These are phyloP conservation scores for Talaromyces sp. DNA, from an alignment of 2,329 filamentous ascomycete species.

Conservation along the genomic window DNA sequence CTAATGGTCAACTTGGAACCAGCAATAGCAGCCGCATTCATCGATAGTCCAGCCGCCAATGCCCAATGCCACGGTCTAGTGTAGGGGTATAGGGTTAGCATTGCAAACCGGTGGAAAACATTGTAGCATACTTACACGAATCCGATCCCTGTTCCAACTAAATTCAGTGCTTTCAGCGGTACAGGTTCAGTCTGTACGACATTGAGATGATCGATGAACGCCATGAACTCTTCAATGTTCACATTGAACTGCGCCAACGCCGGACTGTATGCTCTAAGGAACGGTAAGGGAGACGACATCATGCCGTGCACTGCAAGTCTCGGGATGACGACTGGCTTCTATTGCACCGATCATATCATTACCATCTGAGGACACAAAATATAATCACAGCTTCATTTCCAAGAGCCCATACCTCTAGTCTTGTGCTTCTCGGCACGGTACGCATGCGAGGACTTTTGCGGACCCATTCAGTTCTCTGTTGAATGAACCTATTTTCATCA, in stretches of 20 bases:
- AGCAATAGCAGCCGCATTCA: constrained; percentile 5
- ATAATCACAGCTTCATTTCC: neutral
- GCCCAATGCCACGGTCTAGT: constrained; percentile 12
- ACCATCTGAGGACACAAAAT: neutral
- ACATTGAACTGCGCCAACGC: neutral
- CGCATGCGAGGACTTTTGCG: neutral
- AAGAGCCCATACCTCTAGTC: neutral
- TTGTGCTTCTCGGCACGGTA: neutral
- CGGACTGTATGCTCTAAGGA: constrained; percentile 8
- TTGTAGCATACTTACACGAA: constrained; percentile 2
- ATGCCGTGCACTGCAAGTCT: constrained; percentile 9
- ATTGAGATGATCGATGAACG: constrained; percentile 5
- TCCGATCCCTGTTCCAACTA: constrained; percentile 4
- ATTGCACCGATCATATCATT: neutral
- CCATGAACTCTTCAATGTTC: neutral
- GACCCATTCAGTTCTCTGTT: neutral
- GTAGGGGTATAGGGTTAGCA: neutral
- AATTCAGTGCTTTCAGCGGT: neutral
- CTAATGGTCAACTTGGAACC: neutral
- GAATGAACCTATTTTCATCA: neutral
- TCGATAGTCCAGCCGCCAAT: constrained; percentile 4
- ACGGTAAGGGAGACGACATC: constrained; percentile 9
- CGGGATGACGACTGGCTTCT: constrained; percentile 9
- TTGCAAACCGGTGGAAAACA: neutral
- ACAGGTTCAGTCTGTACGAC: constrained; percentile 8